Base-by-base conservation (phyloP, 129 eudicot genomes). In the Tagetes erecta region DNA sequence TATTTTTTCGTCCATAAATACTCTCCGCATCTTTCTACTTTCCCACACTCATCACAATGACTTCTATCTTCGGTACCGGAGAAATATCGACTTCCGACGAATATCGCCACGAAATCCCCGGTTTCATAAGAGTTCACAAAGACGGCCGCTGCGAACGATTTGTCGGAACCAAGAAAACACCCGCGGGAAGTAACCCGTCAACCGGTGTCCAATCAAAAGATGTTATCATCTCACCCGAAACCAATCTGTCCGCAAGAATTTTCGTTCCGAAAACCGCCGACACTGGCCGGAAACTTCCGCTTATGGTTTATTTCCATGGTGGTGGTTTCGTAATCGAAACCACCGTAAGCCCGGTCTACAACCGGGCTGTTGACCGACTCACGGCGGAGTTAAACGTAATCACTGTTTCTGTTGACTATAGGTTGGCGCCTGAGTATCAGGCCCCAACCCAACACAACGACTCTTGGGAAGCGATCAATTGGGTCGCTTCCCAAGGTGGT, bases 201-300 rank as follows among this genome's bases (percentile, higher is more conserved):
- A 72, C 84, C 52, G 83, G 81, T 14, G 81, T 81, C 46, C 55
- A 64, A 70, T 81, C 85, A 7, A 76, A 76, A 65, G 75, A 81
- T 65, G 81, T 76, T 51, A 47, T 42, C 1, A 42, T 44, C 45
- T 69, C 81, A 20, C 68, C 68, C 14, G 34, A 73, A 10, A 57
- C 53, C n/a, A 11, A 6, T 2, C 6, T 73, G 13, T 57, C 68
- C 9, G 68, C 77, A 0, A 41, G 77, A 35, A 41, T 73, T 42
- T 73, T 58, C 20, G 2, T 64, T 27, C 75, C 72, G 74, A 63
- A 52, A 63, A 50, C 77, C n/a, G 37, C 67, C 35, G 20, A 47
- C 9, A 2, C 42, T 4, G 67, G 12, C 5, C 30, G 4, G 3
- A 70, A 64, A 31, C 74, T 81, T 4, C 85, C 85, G 0, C 30